Evolutionary conservation across 148 eudicot genomes (phyloP).

Genomic region (Chenopodium suecicum): DNA sequence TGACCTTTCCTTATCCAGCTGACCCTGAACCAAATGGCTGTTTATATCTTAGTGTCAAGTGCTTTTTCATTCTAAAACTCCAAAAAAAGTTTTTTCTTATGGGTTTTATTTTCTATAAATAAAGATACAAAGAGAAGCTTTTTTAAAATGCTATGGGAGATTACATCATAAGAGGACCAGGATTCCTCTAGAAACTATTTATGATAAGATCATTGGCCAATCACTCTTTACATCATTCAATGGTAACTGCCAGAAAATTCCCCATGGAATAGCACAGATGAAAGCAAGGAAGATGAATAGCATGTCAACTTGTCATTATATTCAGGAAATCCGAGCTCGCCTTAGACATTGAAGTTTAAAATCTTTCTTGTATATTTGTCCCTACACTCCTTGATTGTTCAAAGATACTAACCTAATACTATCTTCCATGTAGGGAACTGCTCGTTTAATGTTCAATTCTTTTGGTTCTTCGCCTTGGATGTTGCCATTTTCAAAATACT

Average conservation of each 20-base stretch:
- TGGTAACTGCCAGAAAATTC: background rate
- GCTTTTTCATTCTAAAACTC: background rate
- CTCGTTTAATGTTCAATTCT: constrained; percentile 94
- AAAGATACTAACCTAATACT: constrained; percentile 22
- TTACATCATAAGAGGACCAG: background rate
- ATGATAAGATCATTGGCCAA: background rate
- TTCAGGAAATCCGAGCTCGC: background rate
- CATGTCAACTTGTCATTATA: background rate
- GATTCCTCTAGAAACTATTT: background rate
- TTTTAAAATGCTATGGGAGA: background rate
- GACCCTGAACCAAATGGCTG: background rate
- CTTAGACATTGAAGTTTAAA: background rate
- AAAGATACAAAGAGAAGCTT: background rate
- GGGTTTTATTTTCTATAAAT: too few species aligned
- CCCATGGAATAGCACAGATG: background rate
- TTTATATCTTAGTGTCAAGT: background rate
- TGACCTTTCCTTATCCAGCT: background rate
- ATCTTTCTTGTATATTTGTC: constrained; percentile 1
- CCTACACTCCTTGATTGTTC: constrained; percentile 7
- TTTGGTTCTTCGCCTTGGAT: constrained; percentile 94
- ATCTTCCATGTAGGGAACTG: constrained; percentile 77
- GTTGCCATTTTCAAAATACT: constrained; percentile 86
- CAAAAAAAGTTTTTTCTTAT: too few species aligned
- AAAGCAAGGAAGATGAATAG: background rate
- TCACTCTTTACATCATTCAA: background rate